Conservation (phyloP, 257 asterid species). For the Petunia axillaris region DNA sequence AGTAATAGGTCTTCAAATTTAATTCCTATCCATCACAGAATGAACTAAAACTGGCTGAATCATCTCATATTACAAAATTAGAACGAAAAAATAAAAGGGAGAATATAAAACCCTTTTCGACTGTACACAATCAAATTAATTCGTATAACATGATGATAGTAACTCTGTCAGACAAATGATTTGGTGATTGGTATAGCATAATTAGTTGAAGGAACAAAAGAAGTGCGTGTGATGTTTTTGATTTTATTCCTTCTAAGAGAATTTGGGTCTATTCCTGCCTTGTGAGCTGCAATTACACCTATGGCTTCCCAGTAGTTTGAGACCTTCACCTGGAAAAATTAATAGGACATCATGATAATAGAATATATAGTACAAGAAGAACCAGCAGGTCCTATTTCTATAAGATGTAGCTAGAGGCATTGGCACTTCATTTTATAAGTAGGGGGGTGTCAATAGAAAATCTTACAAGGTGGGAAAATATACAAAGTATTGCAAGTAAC, state of each 20-base stretch:
- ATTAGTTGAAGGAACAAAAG: slow-evolving; percentile 43
- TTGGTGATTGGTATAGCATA: slow-evolving; percentile 34
- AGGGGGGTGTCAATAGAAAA: background rate
- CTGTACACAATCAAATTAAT: background rate
- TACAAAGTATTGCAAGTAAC: slow-evolving; percentile 3
- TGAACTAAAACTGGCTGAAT: too few relatives aligned
- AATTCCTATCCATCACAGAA: too few relatives aligned
- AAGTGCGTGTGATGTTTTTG: slow-evolving; percentile 40
- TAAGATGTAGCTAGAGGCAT: background rate
- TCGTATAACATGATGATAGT: background rate
- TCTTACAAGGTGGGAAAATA: background rate
- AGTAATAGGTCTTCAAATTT: too few relatives aligned
- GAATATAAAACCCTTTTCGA: too few relatives aligned
- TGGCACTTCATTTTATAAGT: background rate
- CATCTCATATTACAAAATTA: too few relatives aligned
- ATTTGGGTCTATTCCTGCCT: slow-evolving; percentile 82
- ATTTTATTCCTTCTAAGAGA: slow-evolving; percentile 68
- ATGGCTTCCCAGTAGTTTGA: slow-evolving; percentile 96
- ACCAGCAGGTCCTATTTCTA: background rate
- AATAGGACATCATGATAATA: background rate
- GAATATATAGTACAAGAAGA: background rate
- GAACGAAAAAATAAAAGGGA: too few relatives aligned
- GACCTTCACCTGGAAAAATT: slow-evolving; percentile 62
- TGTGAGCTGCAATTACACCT: slow-evolving; percentile 88
- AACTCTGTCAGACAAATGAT: slow-evolving; percentile 26